phyloP scores from a whole-genome alignment of 1,284 basidiomycete species.

The Leccinum pachyderme region DNA sequence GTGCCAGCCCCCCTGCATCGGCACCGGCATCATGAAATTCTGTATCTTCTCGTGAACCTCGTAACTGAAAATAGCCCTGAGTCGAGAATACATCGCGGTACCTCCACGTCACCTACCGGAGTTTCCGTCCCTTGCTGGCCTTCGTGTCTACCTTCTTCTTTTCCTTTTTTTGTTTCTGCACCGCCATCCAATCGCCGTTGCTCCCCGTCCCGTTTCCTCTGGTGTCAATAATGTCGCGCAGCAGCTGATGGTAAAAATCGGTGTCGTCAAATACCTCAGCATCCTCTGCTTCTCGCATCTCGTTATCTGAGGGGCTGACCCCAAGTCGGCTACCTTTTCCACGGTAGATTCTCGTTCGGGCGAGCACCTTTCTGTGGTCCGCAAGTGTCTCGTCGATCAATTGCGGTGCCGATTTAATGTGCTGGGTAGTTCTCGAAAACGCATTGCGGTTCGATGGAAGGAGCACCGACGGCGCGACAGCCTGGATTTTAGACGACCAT shows the following conservation, averaged over 20 bases:
- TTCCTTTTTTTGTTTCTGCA: constrained; percentile 66
- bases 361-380: constrained; percentile 55
- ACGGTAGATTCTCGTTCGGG: constrained; percentile 54
- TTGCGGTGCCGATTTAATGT: constrained; percentile 60
- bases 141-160: constrained; percentile 88
- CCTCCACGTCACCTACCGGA: constrained; percentile 51
- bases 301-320: constrained; percentile 20
- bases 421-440: constrained; percentile 53
- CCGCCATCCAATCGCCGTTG: constrained; percentile 59
- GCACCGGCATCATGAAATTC: constrained; percentile 91
- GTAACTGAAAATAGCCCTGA: constrained; percentile 52
- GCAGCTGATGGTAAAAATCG: constrained; percentile 86
- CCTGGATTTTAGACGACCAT: constrained; percentile 93
- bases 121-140: constrained; percentile 89
- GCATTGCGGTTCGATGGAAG: constrained; percentile 66
- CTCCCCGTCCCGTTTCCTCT: constrained; percentile 45
- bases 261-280: constrained; percentile 80
- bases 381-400: constrained; percentile 69
- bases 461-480: constrained; percentile 77
- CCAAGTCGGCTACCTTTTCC: constrained; percentile 47
- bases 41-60: constrained; percentile 91
- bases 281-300: constrained; percentile 39
- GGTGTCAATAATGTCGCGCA: constrained; percentile 85
- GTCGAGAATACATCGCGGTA: background rate
- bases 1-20: constrained; percentile 71